A percentile compares a stretch with the other conserved stretches of the same genome.
Evolutionary conservation across 2,329 filamentous ascomycete species (phyloP).

Genomic region (Pseudovirgaria hyperparasitica): DNA sequence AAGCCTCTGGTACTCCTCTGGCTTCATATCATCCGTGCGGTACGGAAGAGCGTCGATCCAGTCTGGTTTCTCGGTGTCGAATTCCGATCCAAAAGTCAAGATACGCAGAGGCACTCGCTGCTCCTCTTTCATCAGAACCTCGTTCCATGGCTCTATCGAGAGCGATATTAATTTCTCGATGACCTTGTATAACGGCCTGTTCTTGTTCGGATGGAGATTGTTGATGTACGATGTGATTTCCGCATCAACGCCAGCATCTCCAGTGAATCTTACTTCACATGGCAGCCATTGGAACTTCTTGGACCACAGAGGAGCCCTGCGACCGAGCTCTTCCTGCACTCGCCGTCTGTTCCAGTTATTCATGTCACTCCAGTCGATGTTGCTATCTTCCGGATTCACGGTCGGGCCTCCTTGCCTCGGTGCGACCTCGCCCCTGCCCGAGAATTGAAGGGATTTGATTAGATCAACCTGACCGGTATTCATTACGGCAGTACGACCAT

Average conservation of each 20-base stretch:
- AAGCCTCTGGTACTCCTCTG: neutral
- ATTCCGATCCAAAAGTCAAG: neutral
- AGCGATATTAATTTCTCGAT: constrained; percentile 31
- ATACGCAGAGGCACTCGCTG: neutral
- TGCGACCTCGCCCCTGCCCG: constrained; percentile 7
- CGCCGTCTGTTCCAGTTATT: too few species aligned
- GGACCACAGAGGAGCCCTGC: constrained; percentile 9
- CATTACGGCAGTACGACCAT: constrained; percentile 8
- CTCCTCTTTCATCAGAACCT: neutral
- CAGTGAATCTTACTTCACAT: constrained; percentile 29
- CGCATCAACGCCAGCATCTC: constrained; percentile 18
- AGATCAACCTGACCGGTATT: constrained; percentile 6
- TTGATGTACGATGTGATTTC: constrained; percentile 38
- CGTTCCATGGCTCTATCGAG: constrained; percentile 36
- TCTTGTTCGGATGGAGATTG: constrained; percentile 33
- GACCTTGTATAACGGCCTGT: constrained; percentile 27
- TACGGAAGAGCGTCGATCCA: neutral
- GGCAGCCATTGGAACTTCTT: constrained; percentile 36
- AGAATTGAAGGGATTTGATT: constrained; percentile 5
- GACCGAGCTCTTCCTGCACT: too few species aligned
- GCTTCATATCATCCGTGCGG: too few species aligned
- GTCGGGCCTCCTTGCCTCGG: constrained; percentile 1
- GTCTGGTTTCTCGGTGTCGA: neutral
- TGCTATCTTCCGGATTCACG: too few species aligned
- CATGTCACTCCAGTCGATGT: too few species aligned